These are phyloP conservation scores for Aspergillus conjunctus DNA, from an alignment of 495 filamentous ascomycete species.

Conservation along the genomic window DNA sequence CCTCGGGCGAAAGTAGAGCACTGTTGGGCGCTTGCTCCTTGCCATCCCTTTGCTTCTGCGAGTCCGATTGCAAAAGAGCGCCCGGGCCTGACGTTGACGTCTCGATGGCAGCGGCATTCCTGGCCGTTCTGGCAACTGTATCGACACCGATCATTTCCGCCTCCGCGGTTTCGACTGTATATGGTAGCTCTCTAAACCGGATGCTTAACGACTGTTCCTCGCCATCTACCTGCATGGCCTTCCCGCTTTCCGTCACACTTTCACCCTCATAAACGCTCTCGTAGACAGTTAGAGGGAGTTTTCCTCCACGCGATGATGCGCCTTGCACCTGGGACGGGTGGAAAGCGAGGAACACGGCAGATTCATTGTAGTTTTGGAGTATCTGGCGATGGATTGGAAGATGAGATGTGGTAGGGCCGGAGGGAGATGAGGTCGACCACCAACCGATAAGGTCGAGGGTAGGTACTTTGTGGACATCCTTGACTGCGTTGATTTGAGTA, in stretches of 20 bases:
- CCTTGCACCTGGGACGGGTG: slow-evolving; percentile 62
- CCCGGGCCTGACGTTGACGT: slow-evolving; percentile 21
- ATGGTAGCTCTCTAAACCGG: slow-evolving; percentile 80
- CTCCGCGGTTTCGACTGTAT: slow-evolving; percentile 88
- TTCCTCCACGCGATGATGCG: slow-evolving; percentile 60
- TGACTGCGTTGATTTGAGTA: slow-evolving; percentile 55
- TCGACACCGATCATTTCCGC: slow-evolving; percentile 97
- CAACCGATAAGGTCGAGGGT: slow-evolving; percentile 89
- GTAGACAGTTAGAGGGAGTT: slow-evolving; percentile 87
- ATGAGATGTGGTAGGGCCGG: slow-evolving; percentile 66
- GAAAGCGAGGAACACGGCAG: slow-evolving; percentile 83
- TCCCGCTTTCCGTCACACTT: slow-evolving; percentile 56
- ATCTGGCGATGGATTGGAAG: slow-evolving; percentile 78
- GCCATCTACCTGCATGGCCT: slow-evolving; percentile 73
- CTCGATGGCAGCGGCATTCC: slow-evolving; percentile 66
- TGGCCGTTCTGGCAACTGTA: slow-evolving; percentile 80
- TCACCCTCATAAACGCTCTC: slow-evolving; percentile 79
- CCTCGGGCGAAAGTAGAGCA: slow-evolving; percentile 66
- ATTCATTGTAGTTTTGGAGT: slow-evolving; percentile 75
- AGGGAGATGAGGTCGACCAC: slow-evolving; percentile 80
- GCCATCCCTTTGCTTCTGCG: slow-evolving; percentile 34
- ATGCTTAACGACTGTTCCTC: slow-evolving; percentile 59
- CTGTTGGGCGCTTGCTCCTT: slow-evolving; percentile 42
- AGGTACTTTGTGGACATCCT: slow-evolving; percentile 82
- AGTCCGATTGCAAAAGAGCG: slow-evolving; percentile 13